These are phyloP conservation scores for Crithidia fasciculata DNA, from an alignment of 208 protist species.

Conservation along the genomic window DNA sequence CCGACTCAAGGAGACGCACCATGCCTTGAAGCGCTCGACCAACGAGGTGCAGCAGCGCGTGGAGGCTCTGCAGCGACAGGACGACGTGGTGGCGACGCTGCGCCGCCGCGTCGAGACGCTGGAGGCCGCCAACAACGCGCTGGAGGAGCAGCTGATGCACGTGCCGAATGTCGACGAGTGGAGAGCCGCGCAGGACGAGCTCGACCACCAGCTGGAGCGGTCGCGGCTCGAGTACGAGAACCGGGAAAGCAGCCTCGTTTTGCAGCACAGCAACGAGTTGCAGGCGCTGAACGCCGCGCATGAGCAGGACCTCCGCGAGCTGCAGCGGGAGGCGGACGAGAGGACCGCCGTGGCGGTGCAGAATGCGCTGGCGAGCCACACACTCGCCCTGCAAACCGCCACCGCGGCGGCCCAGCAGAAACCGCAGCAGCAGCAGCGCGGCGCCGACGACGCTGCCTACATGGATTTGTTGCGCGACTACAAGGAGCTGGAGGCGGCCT, in stretches of 20 bases:
- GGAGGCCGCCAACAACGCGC: constrained; percentile 21
- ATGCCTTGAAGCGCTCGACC: constrained; percentile 24
- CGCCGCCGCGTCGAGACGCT: constrained; percentile 48
- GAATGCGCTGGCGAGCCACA: constrained; percentile 17
- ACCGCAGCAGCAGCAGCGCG: background rate
- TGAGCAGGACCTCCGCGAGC: constrained; percentile 52
- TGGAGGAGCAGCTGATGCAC: constrained; percentile 30
- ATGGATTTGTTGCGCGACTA: constrained; percentile 58
- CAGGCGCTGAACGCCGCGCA: constrained; percentile 53
- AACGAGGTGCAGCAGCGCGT: constrained; percentile 47
- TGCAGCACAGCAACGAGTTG: constrained; percentile 74
- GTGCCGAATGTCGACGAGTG: constrained; percentile 74
- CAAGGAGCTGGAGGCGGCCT: constrained; percentile 38
- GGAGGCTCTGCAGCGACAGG: constrained; percentile 39
- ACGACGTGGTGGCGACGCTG: constrained; percentile 45
- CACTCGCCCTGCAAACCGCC: background rate
- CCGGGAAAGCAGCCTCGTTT: constrained; percentile 55
- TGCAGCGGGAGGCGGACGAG: constrained; percentile 52
- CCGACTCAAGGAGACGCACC: constrained; percentile 49
- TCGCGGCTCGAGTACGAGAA: constrained; percentile 52
- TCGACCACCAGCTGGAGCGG: constrained; percentile 52
- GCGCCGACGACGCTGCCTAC: constrained; percentile 52
- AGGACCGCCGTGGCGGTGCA: constrained; percentile 29
- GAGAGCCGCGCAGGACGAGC: constrained; percentile 49
- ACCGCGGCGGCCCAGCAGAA: background rate